Percentiles rank a stretch among this genome's conserved stretches.
Evolutionary conservation across 2,329 filamentous ascomycete species (phyloP).

Genomic region (Penicillium paneum): DNA sequence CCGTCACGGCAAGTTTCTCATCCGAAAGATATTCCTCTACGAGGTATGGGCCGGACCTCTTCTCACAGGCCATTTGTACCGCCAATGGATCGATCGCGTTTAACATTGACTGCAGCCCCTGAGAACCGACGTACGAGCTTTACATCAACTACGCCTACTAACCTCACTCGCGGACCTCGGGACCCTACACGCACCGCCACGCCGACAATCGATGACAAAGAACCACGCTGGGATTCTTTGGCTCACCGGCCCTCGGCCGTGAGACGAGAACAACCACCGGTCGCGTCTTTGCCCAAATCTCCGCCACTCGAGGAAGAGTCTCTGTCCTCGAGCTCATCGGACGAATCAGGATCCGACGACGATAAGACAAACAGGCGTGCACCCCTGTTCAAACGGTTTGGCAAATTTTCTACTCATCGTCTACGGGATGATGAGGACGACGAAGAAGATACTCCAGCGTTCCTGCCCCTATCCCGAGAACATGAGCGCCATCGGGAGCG

Average conservation of each 20-base stretch:
- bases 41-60: slow-evolving; percentile 22
- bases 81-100: neutral
- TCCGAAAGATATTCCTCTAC: slow-evolving; percentile 32
- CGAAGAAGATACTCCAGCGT: slow-evolving; percentile 47
- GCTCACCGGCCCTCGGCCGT: slow-evolving; percentile 23
- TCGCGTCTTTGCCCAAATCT: slow-evolving; percentile 26
- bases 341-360: slow-evolving; percentile 33
- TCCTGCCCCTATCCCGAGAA: slow-evolving; percentile 41
- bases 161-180: slow-evolving; percentile 24
- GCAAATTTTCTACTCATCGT: slow-evolving; percentile 39
- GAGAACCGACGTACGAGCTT: slow-evolving; percentile 30
- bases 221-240: slow-evolving; percentile 22
- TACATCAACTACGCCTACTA: slow-evolving; percentile 28
- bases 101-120: slow-evolving; percentile 15
- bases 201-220: slow-evolving; percentile 24
- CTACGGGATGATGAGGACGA: slow-evolving; percentile 41
- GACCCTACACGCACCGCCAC: slow-evolving; percentile 28
- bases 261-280: slow-evolving; percentile 25
- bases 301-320: slow-evolving; percentile 36
- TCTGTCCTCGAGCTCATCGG: slow-evolving; percentile 30
- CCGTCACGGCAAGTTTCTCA: slow-evolving; percentile 40
- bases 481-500: slow-evolving; percentile 19
- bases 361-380: slow-evolving; percentile 18
- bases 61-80: neutral
- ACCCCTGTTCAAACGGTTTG: slow-evolving; percentile 38